phyloP scores from a whole-genome alignment of 345 rosid genomes.

The Aquilaria yunnanensis region DNA sequence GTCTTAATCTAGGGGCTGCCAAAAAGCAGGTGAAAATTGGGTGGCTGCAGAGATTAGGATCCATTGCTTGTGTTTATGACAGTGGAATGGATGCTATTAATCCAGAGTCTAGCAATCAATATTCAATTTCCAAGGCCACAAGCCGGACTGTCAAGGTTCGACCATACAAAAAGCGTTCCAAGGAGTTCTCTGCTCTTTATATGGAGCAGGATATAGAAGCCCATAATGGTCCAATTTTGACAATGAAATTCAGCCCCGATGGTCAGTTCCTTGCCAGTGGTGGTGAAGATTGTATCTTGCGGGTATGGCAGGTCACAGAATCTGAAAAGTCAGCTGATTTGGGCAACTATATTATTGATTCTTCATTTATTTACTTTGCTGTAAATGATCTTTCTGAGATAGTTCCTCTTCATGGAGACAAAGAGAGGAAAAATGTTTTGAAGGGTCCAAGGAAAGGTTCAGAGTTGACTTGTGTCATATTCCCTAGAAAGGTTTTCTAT shows the following conservation, averaged over 20 bases:
- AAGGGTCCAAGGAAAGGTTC: slow-evolving; percentile 20
- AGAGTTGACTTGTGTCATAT: slow-evolving; percentile 29
- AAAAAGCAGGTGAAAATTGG: slow-evolving; percentile 20
- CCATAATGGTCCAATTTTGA: slow-evolving; percentile 31
- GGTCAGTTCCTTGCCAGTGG: slow-evolving; percentile 37
- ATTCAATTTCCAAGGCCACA: slow-evolving; percentile 7
- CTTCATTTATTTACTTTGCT: slow-evolving; percentile 32
- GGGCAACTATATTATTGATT: slow-evolving; percentile 18
- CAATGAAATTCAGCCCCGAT: slow-evolving; percentile 39
- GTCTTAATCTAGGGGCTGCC: slow-evolving; percentile 1
- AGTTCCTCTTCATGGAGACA: slow-evolving; percentile 19
- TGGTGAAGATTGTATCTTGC: slow-evolving; percentile 34
- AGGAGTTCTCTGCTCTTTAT: slow-evolving; percentile 38
- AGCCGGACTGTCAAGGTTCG: slow-evolving; percentile 21
- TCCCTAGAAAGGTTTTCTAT: slow-evolving; percentile 34
- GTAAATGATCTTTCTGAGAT: slow-evolving; percentile 25
- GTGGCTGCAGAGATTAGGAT: slow-evolving; percentile 38
- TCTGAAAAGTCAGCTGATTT: slow-evolving; percentile 16
- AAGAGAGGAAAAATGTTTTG: slow-evolving; percentile 17
- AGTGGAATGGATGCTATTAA: slow-evolving; percentile 22
- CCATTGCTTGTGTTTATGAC: slow-evolving; percentile 27
- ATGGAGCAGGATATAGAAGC: slow-evolving; percentile 32
- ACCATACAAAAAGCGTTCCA: slow-evolving; percentile 19
- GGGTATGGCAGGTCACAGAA: slow-evolving; percentile 34
- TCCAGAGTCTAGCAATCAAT: slow-evolving; percentile 11